phyloP scores from a whole-genome alignment of 2,329 filamentous ascomycete genomes.

The Epichloe coenophiala region DNA sequence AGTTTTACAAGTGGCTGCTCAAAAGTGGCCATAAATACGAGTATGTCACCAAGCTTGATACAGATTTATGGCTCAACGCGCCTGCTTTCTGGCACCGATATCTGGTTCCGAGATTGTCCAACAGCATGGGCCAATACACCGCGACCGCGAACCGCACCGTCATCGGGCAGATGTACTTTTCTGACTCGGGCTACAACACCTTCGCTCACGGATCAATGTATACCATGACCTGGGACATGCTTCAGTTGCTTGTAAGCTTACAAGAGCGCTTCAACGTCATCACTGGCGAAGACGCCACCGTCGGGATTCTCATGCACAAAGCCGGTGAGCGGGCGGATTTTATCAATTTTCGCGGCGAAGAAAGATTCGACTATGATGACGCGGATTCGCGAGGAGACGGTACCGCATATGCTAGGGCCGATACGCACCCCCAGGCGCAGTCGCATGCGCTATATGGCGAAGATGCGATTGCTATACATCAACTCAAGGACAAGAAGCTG shows the following conservation, averaged over 20 bases:
- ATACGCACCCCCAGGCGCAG: constrained; percentile 12
- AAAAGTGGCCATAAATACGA: constrained; percentile 11
- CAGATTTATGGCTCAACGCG: constrained; percentile 19
- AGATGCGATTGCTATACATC: constrained; percentile 14
- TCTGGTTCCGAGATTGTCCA: constrained; percentile 12
- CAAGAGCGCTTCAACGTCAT: constrained; percentile 14
- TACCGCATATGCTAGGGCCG: constrained; percentile 15
- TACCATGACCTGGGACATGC: constrained; percentile 20
- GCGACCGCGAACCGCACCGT: constrained; percentile 13
- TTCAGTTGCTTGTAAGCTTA: constrained; percentile 14
- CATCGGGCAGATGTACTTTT: constrained; percentile 18
- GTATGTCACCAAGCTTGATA: constrained; percentile 21
- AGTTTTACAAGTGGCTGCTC: constrained; percentile 20
- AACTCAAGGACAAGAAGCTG: constrained; percentile 13
- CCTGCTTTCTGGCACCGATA: constrained; percentile 18
- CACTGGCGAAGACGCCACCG: constrained; percentile 18
- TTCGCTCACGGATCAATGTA: constrained; percentile 22
- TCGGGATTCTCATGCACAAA: constrained; percentile 16
- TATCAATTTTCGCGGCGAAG: constrained; percentile 15
- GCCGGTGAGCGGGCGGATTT: constrained; percentile 13
- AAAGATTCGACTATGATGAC: constrained; percentile 19
- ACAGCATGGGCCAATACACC: constrained; percentile 3
- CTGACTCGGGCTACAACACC: constrained; percentile 10
- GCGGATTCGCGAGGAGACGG: constrained; percentile 14
- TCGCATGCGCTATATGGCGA: constrained; percentile 13